Conservation (phyloP, 2,329 filamentous ascomycete genomes). For the Tolypocladium cylindrosporum region DNA sequence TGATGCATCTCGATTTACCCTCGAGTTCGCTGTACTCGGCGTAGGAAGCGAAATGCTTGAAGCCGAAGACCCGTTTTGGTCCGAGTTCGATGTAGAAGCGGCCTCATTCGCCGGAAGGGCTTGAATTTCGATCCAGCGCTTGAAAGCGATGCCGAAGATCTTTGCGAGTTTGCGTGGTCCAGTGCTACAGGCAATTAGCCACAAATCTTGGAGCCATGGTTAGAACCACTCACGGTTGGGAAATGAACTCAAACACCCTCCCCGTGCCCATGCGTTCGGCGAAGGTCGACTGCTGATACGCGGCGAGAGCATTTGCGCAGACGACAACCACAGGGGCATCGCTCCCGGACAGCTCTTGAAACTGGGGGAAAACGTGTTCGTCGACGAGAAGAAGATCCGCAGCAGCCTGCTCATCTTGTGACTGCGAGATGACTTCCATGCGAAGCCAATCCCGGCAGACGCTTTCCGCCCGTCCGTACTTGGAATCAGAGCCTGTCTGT, state of each 20-base stretch:
- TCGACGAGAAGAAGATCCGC: slow-evolving; percentile 16
- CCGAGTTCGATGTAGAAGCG: not conserved
- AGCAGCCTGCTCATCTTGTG: slow-evolving; percentile 1
- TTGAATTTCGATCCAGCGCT: not conserved
- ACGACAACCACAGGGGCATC: slow-evolving; percentile 14
- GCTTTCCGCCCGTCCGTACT: slow-evolving; percentile 2
- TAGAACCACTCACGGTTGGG: slow-evolving; percentile 23
- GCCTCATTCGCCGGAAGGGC: not conserved
- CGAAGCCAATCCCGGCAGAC: slow-evolving; percentile 23
- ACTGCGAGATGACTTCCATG: slow-evolving; percentile 14
- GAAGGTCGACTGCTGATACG: slow-evolving; percentile 11
- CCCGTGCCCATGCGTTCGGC: slow-evolving; percentile 7
- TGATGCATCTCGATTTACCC: not conserved
- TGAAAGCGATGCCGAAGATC: not conserved
- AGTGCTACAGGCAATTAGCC: slow-evolving; percentile 11
- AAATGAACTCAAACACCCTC: slow-evolving; percentile 24
- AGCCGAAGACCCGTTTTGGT: not conserved
- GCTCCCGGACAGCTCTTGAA: not conserved
- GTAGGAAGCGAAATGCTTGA: not conserved
- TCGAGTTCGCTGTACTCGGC: too few relatives aligned
- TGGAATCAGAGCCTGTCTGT: slow-evolving; percentile 4
- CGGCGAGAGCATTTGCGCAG: slow-evolving; percentile 19
- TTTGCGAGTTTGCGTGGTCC: slow-evolving; percentile 24
- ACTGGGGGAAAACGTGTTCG: slow-evolving; percentile 4
- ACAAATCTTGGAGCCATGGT: not conserved